Percentiles rank a stretch among this genome's conserved stretches.
phyloP scores from a whole-genome alignment of 495 filamentous ascomycete species.

The Sphaerosporella brunnea region DNA sequence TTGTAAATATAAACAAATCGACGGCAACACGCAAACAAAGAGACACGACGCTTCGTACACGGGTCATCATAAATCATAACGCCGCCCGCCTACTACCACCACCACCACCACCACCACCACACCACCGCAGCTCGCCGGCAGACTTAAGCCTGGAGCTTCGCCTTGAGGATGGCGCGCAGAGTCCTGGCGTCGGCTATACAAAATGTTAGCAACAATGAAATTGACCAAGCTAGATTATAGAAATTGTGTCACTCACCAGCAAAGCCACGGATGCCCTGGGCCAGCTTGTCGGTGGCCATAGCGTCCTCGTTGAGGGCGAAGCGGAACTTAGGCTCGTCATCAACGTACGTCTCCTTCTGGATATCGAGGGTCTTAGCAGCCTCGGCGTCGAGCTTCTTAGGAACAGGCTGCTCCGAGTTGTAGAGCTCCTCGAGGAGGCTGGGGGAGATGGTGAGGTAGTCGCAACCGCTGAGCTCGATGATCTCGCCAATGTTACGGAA shows the following conservation, averaged over 20 bases:
- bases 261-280: constrained; percentile 98
- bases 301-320: constrained; percentile 99
- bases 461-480: constrained; percentile 91
- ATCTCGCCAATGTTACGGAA: constrained; percentile 95
- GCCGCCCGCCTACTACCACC: neutral
- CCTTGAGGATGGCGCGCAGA: constrained; percentile 76
- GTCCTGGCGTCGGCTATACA: constrained; percentile 63
- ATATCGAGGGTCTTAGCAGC: constrained; percentile 51
- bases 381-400: constrained; percentile 76
- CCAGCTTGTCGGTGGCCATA: constrained; percentile 97
- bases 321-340: constrained; percentile 78
- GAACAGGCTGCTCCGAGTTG: constrained; percentile 59
- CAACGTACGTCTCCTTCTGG: constrained; percentile 75
- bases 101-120: neutral
- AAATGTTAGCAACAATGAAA: neutral
- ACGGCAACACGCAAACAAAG: neutral
- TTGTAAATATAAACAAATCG: neutral
- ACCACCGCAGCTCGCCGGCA: neutral
- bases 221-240: neutral
- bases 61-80: neutral
- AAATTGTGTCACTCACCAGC: constrained; percentile 30
- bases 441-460: constrained; percentile 96
- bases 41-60: neutral
- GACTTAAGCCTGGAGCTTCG: constrained; percentile 44
- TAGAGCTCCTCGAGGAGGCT: constrained; percentile 84